These are phyloP conservation scores for Volvox reticuliferus DNA, from an alignment of 139 green algal genomes.

Conservation along the genomic window DNA sequence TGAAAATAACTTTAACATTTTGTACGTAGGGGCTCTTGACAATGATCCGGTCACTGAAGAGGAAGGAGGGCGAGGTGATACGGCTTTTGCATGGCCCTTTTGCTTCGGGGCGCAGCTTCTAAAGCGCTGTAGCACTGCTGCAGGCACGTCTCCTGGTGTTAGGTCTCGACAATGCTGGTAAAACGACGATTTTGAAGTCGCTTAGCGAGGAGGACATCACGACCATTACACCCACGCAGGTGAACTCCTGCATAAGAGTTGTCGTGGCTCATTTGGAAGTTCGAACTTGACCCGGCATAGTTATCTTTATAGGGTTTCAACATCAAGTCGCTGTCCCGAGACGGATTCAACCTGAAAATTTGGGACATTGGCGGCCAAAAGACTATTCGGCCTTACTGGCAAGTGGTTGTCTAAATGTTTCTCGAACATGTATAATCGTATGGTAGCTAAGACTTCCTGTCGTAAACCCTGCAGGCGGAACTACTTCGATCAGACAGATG, in stretches of 20 bases:
- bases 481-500: conserved; percentile 89
- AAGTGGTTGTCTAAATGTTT: neutral
- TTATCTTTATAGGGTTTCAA: conserved; percentile 82
- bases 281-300: neutral
- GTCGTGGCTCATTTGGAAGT: neutral
- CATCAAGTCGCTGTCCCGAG: conserved; percentile 85
- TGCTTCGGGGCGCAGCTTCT: neutral
- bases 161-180: conserved; percentile 87
- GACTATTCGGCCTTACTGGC: conserved; percentile 87
- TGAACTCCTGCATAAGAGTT: conserved; percentile 4
- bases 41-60: conserved; percentile 73
- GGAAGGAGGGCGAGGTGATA: conserved; percentile 76
- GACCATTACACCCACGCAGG: conserved; percentile 84
- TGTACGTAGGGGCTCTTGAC: conserved; percentile 69
- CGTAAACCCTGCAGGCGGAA: conserved; percentile 70
- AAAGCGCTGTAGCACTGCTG: neutral
- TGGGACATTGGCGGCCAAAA: conserved; percentile 93
- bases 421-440: neutral
- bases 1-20: no score
- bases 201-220: conserved; percentile 87
- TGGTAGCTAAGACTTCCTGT: neutral
- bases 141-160: conserved; percentile 87
- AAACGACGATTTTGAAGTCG: conserved; percentile 88
- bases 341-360: conserved; percentile 90
- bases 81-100: neutral